A percentile compares a stretch with the other conserved stretches of the same genome.
These are phyloP conservation scores for Ceratopteris richardii DNA, from an alignment of 75 land plant species.

Conservation along the genomic window DNA sequence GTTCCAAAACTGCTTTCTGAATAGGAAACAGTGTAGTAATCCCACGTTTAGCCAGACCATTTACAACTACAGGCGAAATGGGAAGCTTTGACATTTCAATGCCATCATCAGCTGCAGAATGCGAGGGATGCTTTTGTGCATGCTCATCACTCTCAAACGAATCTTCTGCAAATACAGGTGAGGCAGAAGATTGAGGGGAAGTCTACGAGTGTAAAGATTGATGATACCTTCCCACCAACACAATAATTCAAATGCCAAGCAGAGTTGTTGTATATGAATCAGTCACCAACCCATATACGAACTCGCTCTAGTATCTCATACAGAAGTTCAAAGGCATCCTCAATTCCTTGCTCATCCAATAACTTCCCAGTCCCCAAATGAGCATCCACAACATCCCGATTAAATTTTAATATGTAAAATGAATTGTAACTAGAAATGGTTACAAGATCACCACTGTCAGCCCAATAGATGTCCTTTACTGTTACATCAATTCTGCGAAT, in stretches of 20 bases:
- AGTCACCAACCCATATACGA: slow-evolving; percentile 94
- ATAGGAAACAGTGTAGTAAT: too few species aligned
- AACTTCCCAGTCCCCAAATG: slow-evolving; percentile 82
- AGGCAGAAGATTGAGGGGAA: too few species aligned
- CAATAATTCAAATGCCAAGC: slow-evolving; percentile 91
- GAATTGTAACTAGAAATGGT: slow-evolving; percentile 89
- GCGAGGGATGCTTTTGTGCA: too few species aligned
- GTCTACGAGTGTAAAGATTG: too few species aligned
- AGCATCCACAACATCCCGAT: slow-evolving; percentile 65
- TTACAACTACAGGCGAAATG: too few species aligned
- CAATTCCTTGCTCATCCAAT: slow-evolving; percentile 93
- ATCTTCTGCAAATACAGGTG: too few species aligned
- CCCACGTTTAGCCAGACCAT: too few species aligned
- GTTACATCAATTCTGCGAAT: slow-evolving; percentile 20
- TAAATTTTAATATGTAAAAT: slow-evolving; percentile 90
- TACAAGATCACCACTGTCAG: slow-evolving; percentile 93
- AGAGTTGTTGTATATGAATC: slow-evolving; percentile 96
- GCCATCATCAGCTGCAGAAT: too few species aligned
- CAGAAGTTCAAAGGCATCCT: slow-evolving; percentile 93
- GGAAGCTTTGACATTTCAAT: too few species aligned
- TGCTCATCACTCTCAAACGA: too few species aligned
- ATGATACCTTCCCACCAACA: too few species aligned
- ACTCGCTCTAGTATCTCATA: slow-evolving; percentile 89
- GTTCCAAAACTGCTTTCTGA: too few species aligned
- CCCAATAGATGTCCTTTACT: slow-evolving; percentile 81